These are phyloP conservation scores for Boletus rubropictus DNA, from an alignment of 768 basidiomycete species.

Conservation along the genomic window DNA sequence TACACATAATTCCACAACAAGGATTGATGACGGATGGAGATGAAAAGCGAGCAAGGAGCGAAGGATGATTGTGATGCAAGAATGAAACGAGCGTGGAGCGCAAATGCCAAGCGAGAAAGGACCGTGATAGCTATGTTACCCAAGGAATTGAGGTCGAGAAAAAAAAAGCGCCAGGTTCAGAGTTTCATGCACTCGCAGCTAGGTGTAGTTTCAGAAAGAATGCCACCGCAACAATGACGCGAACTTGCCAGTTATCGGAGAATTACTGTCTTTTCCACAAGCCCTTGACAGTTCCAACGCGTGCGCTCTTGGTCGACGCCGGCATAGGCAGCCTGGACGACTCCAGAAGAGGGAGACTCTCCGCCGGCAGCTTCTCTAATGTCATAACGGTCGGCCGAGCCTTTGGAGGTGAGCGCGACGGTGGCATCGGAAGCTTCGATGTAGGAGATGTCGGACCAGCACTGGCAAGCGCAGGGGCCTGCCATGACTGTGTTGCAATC, in stretches of 20 bases:
- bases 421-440: slow-evolving; percentile 22
- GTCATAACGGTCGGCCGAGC: slow-evolving; percentile 1
- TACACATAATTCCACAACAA: slow-evolving; percentile 34
- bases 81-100: slow-evolving; percentile 10
- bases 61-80: slow-evolving; percentile 4
- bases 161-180: slow-evolving; percentile 5
- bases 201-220: not conserved
- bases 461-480: not conserved
- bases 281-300: slow-evolving; percentile 26
- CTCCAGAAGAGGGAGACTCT: not conserved
- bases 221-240: not conserved
- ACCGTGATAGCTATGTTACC: slow-evolving; percentile 9
- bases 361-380: slow-evolving; percentile 6
- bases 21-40: slow-evolving; percentile 16
- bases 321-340: slow-evolving; percentile 25
- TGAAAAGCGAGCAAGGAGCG: slow-evolving; percentile 14
- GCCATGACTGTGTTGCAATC: slow-evolving; percentile 24
- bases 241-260: slow-evolving; percentile 7
- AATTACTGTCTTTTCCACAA: slow-evolving; percentile 28
- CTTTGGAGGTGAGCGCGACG: slow-evolving; percentile 12
- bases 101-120: slow-evolving; percentile 12
- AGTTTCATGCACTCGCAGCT: slow-evolving; percentile 3
- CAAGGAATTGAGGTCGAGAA: not conserved
- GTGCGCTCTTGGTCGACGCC: slow-evolving; percentile 16
- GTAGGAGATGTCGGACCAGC: slow-evolving; percentile 2